Evolutionary conservation across 352 stramenopile species (phyloP).

Genomic region (Globisporangium lucens): DNA sequence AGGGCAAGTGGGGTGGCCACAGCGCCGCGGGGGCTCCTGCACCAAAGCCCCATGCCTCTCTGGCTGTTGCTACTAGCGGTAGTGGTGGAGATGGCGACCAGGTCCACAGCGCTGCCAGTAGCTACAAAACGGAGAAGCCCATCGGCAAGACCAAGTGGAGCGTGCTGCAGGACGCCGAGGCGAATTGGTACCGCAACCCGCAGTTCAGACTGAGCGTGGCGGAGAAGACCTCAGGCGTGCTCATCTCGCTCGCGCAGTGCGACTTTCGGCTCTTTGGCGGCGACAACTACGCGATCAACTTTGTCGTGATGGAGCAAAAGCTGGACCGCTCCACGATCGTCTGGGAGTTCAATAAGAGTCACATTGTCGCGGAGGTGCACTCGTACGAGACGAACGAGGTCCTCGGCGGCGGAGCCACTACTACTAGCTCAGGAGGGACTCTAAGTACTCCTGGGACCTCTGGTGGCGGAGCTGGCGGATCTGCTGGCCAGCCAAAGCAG

Average conservation of each 20-base stretch:
- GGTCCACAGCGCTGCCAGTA: neutral
- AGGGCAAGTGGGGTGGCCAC: slow-evolving; percentile 44
- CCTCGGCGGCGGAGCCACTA: neutral
- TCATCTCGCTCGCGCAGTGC: slow-evolving; percentile 82
- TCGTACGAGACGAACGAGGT: slow-evolving; percentile 46
- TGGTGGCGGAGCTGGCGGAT: neutral
- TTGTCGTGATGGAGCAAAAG: slow-evolving; percentile 82
- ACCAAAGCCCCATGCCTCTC: slow-evolving; percentile 5
- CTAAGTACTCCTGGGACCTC: slow-evolving; percentile 4
- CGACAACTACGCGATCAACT: slow-evolving; percentile 86
- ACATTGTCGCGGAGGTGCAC: slow-evolving; percentile 66
- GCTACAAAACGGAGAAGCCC: slow-evolving; percentile 32
- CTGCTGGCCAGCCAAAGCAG: slow-evolving; percentile 22
- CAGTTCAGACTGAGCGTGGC: slow-evolving; percentile 75
- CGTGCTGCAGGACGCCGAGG: slow-evolving; percentile 66
- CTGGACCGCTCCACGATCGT: slow-evolving; percentile 44
- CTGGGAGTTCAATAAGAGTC: slow-evolving; percentile 70
- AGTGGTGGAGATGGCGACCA: neutral
- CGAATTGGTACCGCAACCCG: slow-evolving; percentile 91
- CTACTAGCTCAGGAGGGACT: neutral
- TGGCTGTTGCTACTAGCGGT: neutral
- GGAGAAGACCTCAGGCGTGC: slow-evolving; percentile 38
- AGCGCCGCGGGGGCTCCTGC: slow-evolving; percentile 31
- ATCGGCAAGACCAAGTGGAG: slow-evolving; percentile 68
- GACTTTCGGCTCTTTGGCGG: slow-evolving; percentile 77